Evolutionary conservation across 2,329 filamentous ascomycete species (phyloP), one percentile per base, ranked within the genome.

Genomic region (Rhynchosporium agropyri): DNA sequence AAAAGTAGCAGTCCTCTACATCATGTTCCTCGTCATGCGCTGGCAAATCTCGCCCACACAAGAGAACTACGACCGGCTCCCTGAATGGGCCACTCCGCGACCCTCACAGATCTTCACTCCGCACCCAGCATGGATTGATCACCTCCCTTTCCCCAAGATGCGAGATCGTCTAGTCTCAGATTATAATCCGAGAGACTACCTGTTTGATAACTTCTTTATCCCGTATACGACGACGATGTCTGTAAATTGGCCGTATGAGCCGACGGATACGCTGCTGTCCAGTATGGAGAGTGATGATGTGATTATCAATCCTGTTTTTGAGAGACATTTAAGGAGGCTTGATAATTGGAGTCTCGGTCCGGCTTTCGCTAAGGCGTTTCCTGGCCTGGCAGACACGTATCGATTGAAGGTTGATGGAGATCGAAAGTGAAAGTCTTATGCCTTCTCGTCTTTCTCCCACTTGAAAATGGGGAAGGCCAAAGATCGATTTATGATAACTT

Each of bases 1-100:
- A 76, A 89, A 90, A 70, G 86, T 96, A 0, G 92, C 89, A 8
- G 86, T 91, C 6, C 81, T 96, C 7, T 96, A 93, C 74, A 79
- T 89, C 72, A 96, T 96, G 90, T 96, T 96, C 76, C 82, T 93
- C 38, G 74, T 92, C 67, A 91, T 95, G 88, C 84, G 89, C 48
- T 97, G 92, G 91, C 87, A 91, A 74, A 89, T 96, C 62, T 85
- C 85, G 33, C 91, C 92, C 0, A 91, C 90, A 0, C 82, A 83
- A 64, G 89, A 92, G 69, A 96, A 92, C 77, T 93, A 90, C 75
- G 85, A 91, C 29, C 83, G 89, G 3, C 77, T 97, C 10, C 92
- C 92, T 0, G 80, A 86, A 4, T 96, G 89, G 86, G 78, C 88
- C 45, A 83, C 82, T 0, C 92, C 92, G 1, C 79, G 83, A 1